These are phyloP conservation scores for Dactylellina sp. DNA, from an alignment of 2,329 filamentous ascomycete species.

Conservation along the genomic window DNA sequence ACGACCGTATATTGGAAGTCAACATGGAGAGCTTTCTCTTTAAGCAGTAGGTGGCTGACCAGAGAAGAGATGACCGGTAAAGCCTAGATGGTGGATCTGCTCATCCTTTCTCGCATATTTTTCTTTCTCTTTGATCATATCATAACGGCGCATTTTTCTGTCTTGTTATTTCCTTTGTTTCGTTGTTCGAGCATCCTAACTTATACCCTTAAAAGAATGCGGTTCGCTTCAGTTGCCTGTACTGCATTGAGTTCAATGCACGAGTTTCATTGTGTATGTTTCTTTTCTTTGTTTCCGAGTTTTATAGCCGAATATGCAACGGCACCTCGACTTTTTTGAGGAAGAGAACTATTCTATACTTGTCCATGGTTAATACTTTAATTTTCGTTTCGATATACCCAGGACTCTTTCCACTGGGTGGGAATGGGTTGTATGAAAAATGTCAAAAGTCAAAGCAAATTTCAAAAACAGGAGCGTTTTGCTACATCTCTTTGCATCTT, in stretches of 20 bases:
- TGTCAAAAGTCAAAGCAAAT: slow-evolving; percentile 18
- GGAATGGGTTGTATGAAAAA: neutral
- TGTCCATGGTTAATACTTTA: slow-evolving; percentile 38
- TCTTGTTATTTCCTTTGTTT: slow-evolving; percentile 24
- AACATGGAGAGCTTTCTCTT: slow-evolving; percentile 32
- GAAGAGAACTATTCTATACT: slow-evolving; percentile 30
- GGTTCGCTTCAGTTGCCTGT: slow-evolving; percentile 24
- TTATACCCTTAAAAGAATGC: slow-evolving; percentile 29
- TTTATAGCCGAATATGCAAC: slow-evolving; percentile 5
- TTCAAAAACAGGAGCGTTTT: neutral
- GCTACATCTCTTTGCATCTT: neutral
- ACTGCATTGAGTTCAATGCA: too few species aligned
- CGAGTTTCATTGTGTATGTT: slow-evolving; percentile 6
- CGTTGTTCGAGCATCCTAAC: slow-evolving; percentile 2
- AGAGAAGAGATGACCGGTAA: slow-evolving; percentile 5
- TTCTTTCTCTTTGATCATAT: slow-evolving; percentile 41
- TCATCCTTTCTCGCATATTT: slow-evolving; percentile 19
- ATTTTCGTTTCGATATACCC: slow-evolving; percentile 40
- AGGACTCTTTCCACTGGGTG: slow-evolving; percentile 6
- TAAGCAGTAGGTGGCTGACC: neutral
- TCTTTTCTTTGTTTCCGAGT: slow-evolving; percentile 41
- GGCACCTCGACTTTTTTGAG: neutral
- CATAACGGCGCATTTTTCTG: slow-evolving; percentile 34
- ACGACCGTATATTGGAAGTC: slow-evolving; percentile 23
- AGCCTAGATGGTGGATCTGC: slow-evolving; percentile 46